Base-by-base conservation (phyloP, 495 filamentous ascomycete genomes). In the Trichoderma asperelloides region DNA sequence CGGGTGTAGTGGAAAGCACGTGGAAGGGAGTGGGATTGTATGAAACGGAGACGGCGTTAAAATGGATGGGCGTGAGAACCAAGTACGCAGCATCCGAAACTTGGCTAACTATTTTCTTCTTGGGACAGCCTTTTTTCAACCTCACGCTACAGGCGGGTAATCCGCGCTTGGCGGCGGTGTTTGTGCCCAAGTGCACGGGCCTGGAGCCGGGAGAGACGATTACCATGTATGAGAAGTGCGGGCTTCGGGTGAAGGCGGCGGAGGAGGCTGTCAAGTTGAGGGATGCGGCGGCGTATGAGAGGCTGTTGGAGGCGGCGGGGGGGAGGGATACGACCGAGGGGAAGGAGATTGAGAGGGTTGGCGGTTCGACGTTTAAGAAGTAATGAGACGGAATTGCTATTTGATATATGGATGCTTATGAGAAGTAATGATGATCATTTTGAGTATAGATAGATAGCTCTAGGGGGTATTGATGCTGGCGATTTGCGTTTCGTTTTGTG, bases 211-310 rank as follows among this genome's bases (percentile, higher is more conserved):
- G 80, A 3, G 89, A 92, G 67, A 80, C 88, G 40, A 87, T 97
- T 65, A 88, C 91, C 72, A 97, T 97, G 95, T 98, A 91, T 85
- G 86, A 96, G 70, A 96, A 96, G 78, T 98, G 96, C 75, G 93
- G 93, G 28, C 86, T 96, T 86, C 82, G 93, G 33, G 86, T 89
- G 27, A 92, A 93, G 79, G 95, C 96, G 13, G 96, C 88, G 18
- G 93, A 97, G 77, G 95, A 98, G 78, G 93, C 95, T 43, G 84
- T 92, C 49, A 90, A 86, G 80, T 81, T 82, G 65, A 96, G 90
- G 77, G 91, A 98, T 75, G 74, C 87, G 65, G 87, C 87, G 70
- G 78, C 86, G 2, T 79, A 79, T 78, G 69, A 65, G 25, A 81
- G 75, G 28, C 68, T 83, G 65, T 72, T 83, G 6, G 80, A 83